Conservation (phyloP, 1,139 yeast species). For the Yamadazyma trypodendri region DNA sequence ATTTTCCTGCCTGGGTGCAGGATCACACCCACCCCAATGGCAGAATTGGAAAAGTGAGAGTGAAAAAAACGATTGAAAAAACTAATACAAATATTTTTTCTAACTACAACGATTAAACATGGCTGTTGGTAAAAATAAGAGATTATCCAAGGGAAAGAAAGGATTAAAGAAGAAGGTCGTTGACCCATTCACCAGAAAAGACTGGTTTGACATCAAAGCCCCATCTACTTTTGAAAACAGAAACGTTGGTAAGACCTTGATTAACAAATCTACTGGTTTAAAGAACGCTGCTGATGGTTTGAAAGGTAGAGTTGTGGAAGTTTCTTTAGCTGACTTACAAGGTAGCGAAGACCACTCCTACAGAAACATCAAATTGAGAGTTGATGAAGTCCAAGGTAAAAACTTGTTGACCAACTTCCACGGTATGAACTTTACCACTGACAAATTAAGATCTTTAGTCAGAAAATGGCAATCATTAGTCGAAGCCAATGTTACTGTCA, state of each 20-base stretch:
- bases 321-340: slow-evolving; percentile 50
- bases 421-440: slow-evolving; percentile 51
- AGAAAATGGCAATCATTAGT: slow-evolving; percentile 57
- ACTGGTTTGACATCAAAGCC: slow-evolving; percentile 53
- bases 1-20: background rate
- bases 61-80: slow-evolving; percentile 5
- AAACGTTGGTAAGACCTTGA: slow-evolving; percentile 52
- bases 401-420: slow-evolving; percentile 56
- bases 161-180: slow-evolving; percentile 54
- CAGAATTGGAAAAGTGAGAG: background rate
- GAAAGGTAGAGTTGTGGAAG: slow-evolving; percentile 53
- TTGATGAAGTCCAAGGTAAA: slow-evolving; percentile 54
- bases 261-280: slow-evolving; percentile 52
- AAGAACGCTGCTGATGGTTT: slow-evolving; percentile 54
- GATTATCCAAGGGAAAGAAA: slow-evolving; percentile 54
- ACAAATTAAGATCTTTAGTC: slow-evolving; percentile 51
- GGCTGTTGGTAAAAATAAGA: slow-evolving; percentile 57
- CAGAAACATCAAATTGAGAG: slow-evolving; percentile 54
- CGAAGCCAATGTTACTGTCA: slow-evolving; percentile 52
- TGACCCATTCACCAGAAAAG: slow-evolving; percentile 54
- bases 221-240: slow-evolving; percentile 53
- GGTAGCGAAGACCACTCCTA: slow-evolving; percentile 53
- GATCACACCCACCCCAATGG: background rate
- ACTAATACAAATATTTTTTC: slow-evolving; percentile 7
- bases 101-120: slow-evolving; percentile 18